A percentile compares a stretch with the other conserved stretches of the same genome.
phyloP scores from a whole-genome alignment of 2,329 filamentous ascomycete species.

The Pyrenophora graminea region DNA sequence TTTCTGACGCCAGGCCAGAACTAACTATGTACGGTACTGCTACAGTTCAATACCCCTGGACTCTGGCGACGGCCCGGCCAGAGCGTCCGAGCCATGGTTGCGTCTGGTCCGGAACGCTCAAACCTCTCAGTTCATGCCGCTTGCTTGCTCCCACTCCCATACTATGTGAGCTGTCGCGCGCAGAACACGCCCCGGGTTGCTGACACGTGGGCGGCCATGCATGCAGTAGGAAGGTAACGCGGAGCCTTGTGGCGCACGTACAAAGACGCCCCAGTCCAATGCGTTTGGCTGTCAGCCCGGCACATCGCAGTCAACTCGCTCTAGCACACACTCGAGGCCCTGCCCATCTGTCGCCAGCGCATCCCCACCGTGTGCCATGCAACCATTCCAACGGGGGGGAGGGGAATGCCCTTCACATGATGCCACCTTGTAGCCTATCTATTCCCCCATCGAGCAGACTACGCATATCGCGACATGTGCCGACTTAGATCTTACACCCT shows the following conservation, averaged over 20 bases:
- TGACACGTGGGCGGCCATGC: slow-evolving; percentile 25
- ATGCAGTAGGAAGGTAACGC: slow-evolving; percentile 20
- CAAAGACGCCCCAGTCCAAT: slow-evolving; percentile 3
- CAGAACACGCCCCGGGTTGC: slow-evolving; percentile 1
- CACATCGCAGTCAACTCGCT: slow-evolving; percentile 7
- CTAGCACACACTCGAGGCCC: slow-evolving; percentile 10
- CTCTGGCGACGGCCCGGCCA: slow-evolving; percentile 12
- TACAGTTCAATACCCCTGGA: background rate
- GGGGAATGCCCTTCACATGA: slow-evolving; percentile 8
- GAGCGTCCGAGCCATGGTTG: slow-evolving; percentile 8
- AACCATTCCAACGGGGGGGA: slow-evolving; percentile 2
- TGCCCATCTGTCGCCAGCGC: slow-evolving; percentile 13
- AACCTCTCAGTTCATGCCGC: background rate
- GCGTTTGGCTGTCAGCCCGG: slow-evolving; percentile 18
- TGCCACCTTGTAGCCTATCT: slow-evolving; percentile 15
- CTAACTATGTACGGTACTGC: background rate
- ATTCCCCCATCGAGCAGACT: slow-evolving; percentile 19
- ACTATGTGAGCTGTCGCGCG: slow-evolving; percentile 15
- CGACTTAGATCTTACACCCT: background rate
- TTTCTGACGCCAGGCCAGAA: background rate
- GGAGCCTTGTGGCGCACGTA: slow-evolving; percentile 15
- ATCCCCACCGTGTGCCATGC: slow-evolving; percentile 13
- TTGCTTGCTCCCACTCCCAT: background rate
- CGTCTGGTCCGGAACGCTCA: slow-evolving; percentile 3
- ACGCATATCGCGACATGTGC: slow-evolving; percentile 16